Base-by-base conservation (phyloP, 495 filamentous ascomycete species). In the Neurospora tetraspora region DNA sequence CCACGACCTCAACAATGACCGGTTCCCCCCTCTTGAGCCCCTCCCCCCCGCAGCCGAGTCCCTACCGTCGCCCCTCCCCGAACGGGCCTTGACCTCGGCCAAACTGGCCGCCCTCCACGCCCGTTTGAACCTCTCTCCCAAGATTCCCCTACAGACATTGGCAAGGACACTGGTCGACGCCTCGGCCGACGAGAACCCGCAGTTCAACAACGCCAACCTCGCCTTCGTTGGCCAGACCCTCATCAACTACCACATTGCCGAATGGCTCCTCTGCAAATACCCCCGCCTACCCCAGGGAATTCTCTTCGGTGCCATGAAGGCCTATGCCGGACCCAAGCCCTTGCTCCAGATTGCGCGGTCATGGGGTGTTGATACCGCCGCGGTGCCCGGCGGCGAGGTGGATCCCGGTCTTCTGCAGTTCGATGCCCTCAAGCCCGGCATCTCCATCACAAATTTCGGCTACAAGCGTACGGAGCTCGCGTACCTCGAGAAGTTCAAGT, bases 81-180 rank as follows among this genome's bases (percentile, higher is more conserved):
- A 88, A 75, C 85, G 85, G 74, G 91, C 94, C n/a, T 80, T 85
- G 71, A 78, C 83, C 73, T 98, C 96, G 70, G 90, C 95, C 71
- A 97, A 97, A 84, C 92, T 99, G 78, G 89, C 94, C 74, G 94
- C 96, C 72, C 90, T 99, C 39, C 94, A 97, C 82, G 91, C 94
- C 78, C 94, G 96, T 78, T 91, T 99, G 68, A 89, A 89, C 70
- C 90, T 99, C 73, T 90, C 94, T 39, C 85, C 88, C 40, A 91
- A 90, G 80, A 86, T 98, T 75, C 96, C 96, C 9, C 83, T 97
- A 39, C 87, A 97, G 80, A 93, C 91, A 2, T 90, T 99, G 70
- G 94, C 93, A 71, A 90, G 96, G 45, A 88, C 92, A 69, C 88
- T 99, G 69, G 89, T 98, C 77, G 91, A 98, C 82, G 83, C 87